phyloP scores from a whole-genome alignment of 495 filamentous ascomycete species.

The Penicillium robsamsonii region DNA sequence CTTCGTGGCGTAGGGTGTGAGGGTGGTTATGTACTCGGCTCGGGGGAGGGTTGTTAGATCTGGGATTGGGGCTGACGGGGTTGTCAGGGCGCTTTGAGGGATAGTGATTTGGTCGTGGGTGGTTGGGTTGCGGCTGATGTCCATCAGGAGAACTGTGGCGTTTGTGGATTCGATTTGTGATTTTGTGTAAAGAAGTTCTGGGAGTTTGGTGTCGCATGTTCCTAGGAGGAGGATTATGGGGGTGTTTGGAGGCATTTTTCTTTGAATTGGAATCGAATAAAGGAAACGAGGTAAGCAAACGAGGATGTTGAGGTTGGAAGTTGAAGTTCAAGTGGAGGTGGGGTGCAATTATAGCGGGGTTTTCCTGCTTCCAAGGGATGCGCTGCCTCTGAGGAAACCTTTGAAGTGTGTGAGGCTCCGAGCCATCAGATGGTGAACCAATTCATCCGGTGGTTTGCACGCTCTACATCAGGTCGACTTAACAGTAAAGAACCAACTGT shows the following conservation, averaged over 20 bases:
- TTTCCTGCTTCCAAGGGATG: no score
- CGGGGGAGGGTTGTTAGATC: slow-evolving; percentile 22
- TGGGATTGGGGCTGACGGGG: neutral
- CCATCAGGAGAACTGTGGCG: slow-evolving; percentile 50
- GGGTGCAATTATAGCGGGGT: neutral
- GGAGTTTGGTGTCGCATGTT: slow-evolving; percentile 67
- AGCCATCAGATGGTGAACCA: no score
- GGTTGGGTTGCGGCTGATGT: slow-evolving; percentile 49
- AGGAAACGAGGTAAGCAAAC: neutral
- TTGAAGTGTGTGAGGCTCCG: no score
- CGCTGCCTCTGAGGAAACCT: no score
- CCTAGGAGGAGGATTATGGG: slow-evolving; percentile 59
- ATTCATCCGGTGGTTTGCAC: no score
- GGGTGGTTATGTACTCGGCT: slow-evolving; percentile 49
- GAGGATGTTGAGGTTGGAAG: no score
- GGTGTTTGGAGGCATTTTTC: slow-evolving; percentile 13
- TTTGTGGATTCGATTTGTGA: slow-evolving; percentile 39
- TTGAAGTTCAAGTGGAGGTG: neutral
- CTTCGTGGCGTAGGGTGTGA: slow-evolving; percentile 40
- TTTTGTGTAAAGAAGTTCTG: slow-evolving; percentile 57
- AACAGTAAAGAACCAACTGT: no score
- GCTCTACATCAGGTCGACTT: no score
- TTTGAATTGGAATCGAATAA: neutral
- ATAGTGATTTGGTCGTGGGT: slow-evolving; percentile 44
- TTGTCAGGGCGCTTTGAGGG: neutral